Base-by-base conservation (phyloP, 331 rosid species). In the Pyracantha coccinea region DNA sequence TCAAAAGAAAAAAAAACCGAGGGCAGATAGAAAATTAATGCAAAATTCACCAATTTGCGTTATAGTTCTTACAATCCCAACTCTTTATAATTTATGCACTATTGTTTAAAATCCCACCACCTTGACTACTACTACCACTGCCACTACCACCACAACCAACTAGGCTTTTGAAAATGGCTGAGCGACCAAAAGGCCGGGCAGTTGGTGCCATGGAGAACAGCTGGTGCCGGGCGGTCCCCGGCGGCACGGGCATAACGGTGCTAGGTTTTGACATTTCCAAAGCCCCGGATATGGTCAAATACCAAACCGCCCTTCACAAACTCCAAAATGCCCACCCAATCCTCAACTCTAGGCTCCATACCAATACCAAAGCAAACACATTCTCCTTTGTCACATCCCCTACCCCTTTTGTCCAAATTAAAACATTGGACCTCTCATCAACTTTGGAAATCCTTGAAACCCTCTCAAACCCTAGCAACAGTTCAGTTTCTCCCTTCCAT, bases 181-280 rank as follows among this genome's bases (percentile, higher is more conserved):
- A 79, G 32, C 66, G 14, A 4, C 75, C 79, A 8, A 73, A 53
- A 11, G 76, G 80, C n/a, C 73, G 91, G 60, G 57, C 72, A 5
- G 79, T 80, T 21, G 88, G 89, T 14, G 82, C 77, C 38, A 87
- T 84, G 9, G 93, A 89, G 83, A 4, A 21, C 41, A 84, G 80
- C 61, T 83, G 91, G 91, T 89, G 89, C 79, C 79, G 53, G 33
- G 88, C 87, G 1, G 80, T 85, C 52, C 84, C 83, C 6, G 87
- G 89, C 2, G 91, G 93, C 41, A 87, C 93, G 5, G 91, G 93
- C 77, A 83, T 81, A 12, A 86, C 87, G 3, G 87, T 85, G 3
- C 73, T 89, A 15, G 88, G 88, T 12, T 20, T 89, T 4, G 82
- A 75, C 9, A 10, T 55, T 67, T 45, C 89, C 7, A 78, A 73